These are phyloP conservation scores for Aspergillus saccharolyticus DNA, from an alignment of 495 filamentous ascomycete genomes.

Conservation along the genomic window DNA sequence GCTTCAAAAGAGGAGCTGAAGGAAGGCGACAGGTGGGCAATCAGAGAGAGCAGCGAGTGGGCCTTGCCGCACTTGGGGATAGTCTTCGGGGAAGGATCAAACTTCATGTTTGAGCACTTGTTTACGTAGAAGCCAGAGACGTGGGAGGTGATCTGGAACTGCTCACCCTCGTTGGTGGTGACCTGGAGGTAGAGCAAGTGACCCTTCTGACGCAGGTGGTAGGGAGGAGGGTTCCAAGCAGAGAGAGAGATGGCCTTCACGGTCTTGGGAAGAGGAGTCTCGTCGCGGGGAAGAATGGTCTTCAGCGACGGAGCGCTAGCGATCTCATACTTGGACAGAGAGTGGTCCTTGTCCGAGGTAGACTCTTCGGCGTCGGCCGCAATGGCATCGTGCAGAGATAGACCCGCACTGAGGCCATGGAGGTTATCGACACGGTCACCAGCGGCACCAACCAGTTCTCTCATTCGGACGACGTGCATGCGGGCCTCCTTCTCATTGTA, in stretches of 20 bases:
- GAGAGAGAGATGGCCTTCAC: conserved; percentile 85
- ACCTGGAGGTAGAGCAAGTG: conserved; percentile 89
- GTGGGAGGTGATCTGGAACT: conserved; percentile 87
- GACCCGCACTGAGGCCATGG: conserved; percentile 82
- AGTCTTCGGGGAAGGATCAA: conserved; percentile 76
- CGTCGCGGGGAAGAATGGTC: conserved; percentile 62
- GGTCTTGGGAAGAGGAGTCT: conserved; percentile 71
- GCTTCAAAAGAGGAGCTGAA: conserved; percentile 69
- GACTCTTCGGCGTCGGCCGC: conserved; percentile 40
- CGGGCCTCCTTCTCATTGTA: conserved; percentile 99
- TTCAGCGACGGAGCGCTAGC: conserved; percentile 59
- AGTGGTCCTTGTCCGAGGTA: conserved; percentile 48
- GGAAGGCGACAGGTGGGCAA: conserved; percentile 72
- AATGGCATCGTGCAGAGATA: conserved; percentile 80
- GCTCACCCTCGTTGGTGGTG: conserved; percentile 86
- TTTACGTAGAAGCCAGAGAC: conserved; percentile 96
- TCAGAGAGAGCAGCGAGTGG: conserved; percentile 81
- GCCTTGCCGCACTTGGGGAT: conserved; percentile 64
- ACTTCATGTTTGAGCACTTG: conserved; percentile 83
- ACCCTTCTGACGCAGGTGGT: conserved; percentile 81
- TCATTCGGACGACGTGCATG: conserved; percentile 82
- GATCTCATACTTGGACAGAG: conserved; percentile 69
- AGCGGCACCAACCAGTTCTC: conserved; percentile 88
- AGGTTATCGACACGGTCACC: conserved; percentile 82
- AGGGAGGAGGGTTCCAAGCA: conserved; percentile 93